Evolutionary conservation across 192 early-diverging fungal genomes (phyloP).

Genomic region (Coemansia sp.): DNA sequence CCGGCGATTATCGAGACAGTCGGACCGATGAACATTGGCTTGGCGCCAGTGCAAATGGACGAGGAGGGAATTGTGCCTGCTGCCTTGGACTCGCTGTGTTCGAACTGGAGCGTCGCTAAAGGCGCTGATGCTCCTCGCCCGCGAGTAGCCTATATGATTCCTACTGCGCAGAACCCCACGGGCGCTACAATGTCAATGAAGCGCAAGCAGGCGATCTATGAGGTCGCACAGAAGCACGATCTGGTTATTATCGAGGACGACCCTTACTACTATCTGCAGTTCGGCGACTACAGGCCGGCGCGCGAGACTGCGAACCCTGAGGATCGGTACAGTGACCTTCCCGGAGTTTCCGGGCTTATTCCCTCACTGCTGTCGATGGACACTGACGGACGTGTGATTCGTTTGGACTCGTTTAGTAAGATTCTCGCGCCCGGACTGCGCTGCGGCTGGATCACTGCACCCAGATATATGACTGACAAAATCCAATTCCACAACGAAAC

Average conservation of each 20-base stretch:
- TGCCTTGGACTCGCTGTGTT: conserved; percentile 53
- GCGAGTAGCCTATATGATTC: conserved; percentile 73
- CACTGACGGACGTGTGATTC: conserved; percentile 82
- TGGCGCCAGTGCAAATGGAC: conserved; percentile 60
- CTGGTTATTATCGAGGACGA: conserved; percentile 94
- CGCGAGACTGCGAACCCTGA: conserved; percentile 1
- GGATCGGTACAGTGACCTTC: conserved; percentile 28
- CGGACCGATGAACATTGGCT: conserved; percentile 50
- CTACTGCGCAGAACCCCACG: conserved; percentile 89
- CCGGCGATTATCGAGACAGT: conserved; percentile 59
- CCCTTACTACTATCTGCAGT: conserved; percentile 93
- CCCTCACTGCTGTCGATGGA: conserved; percentile 90
- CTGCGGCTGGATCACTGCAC: conserved; percentile 76
- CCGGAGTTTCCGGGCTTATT: conserved; percentile 37
- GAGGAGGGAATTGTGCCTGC: conserved; percentile 64
- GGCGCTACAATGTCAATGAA: conserved; percentile 76
- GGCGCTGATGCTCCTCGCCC: conserved; percentile 39
- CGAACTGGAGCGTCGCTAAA: conserved; percentile 14
- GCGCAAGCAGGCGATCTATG: conserved; percentile 78
- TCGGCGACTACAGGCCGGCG: conserved; percentile 34
- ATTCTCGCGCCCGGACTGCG: conserved; percentile 86
- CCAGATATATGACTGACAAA: conserved; percentile 67
- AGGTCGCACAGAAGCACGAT: conserved; percentile 70
- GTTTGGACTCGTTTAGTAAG: conserved; percentile 93
- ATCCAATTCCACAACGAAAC: conserved; percentile 83